A percentile compares a stretch with the other conserved stretches of the same genome.
Evolutionary conservation across 2,329 filamentous ascomycete species (phyloP).

Genomic region (Plenodomus lindquistii): DNA sequence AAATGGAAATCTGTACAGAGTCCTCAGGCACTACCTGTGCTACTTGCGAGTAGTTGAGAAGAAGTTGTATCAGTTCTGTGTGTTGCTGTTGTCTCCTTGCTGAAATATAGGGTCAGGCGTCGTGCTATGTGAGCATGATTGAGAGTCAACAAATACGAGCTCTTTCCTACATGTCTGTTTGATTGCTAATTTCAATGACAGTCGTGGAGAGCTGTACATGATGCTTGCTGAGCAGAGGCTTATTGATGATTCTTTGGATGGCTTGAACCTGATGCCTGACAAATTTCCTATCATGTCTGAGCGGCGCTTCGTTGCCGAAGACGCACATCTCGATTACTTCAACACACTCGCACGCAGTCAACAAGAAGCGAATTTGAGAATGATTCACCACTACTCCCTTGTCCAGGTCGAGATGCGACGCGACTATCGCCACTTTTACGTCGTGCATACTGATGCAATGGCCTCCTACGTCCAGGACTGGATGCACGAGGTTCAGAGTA

Average conservation of each 20-base stretch:
- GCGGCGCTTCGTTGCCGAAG: conserved; percentile 21
- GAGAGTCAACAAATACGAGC: no score
- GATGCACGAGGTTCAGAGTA: conserved; percentile 25
- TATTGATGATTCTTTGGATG: conserved; percentile 18
- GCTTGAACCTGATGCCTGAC: conserved; percentile 18
- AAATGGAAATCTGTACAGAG: no score
- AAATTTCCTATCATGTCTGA: conserved; percentile 38
- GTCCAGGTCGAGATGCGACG: conserved; percentile 26
- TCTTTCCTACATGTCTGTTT: no score
- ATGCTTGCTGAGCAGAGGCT: conserved; percentile 24
- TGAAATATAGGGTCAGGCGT: no score
- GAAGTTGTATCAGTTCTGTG: no score
- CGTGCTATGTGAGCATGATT: no score
- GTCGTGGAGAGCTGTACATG: conserved; percentile 29
- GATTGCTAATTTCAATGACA: conserved; percentile 7
- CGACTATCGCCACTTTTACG: conserved; percentile 36
- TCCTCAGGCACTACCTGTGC: no score
- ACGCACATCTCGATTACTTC: conserved; percentile 28
- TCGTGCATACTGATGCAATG: conserved; percentile 35
- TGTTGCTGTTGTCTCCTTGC: no score
- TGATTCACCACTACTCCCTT: conserved; percentile 32
- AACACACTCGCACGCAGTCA: conserved; percentile 18
- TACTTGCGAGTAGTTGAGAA: no score
- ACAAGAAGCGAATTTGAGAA: conserved; percentile 28
- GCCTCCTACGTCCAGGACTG: conserved; percentile 20